Percentiles rank a stretch among this genome's conserved stretches.
Evolutionary conservation across 169 alveolate genomes (phyloP).

Genomic region (Cryptosporidium viatorum): DNA sequence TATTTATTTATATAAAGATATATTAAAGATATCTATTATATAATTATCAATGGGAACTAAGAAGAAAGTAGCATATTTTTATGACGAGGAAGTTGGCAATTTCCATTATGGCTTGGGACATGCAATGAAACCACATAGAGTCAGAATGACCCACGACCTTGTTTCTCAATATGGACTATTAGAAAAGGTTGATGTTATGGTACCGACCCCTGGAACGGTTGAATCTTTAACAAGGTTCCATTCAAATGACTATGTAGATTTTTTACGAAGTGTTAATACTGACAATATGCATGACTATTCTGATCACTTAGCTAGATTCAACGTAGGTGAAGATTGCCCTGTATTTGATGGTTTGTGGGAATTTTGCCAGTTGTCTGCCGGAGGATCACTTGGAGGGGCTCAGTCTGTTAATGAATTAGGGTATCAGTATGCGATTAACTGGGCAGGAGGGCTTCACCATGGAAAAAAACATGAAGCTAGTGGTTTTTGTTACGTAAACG

Average conservation of each 20-base stretch:
- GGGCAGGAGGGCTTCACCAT: slow-evolving; percentile 94
- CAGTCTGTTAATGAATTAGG: slow-evolving; percentile 82
- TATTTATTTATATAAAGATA: neutral
- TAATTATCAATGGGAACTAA: slow-evolving; percentile 49
- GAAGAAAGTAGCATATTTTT: slow-evolving; percentile 82
- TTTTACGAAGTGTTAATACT: slow-evolving; percentile 86
- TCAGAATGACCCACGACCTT: slow-evolving; percentile 87
- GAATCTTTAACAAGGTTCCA: slow-evolving; percentile 82
- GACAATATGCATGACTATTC: slow-evolving; percentile 85
- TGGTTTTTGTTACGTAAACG: slow-evolving; percentile 92
- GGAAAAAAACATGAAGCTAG: slow-evolving; percentile 91
- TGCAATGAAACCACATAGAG: slow-evolving; percentile 92
- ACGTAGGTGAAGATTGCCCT: slow-evolving; percentile 94
- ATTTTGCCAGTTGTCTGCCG: slow-evolving; percentile 85
- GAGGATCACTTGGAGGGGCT: slow-evolving; percentile 89
- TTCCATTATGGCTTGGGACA: slow-evolving; percentile 85
- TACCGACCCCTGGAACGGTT: slow-evolving; percentile 73
- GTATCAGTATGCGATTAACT: slow-evolving; percentile 87
- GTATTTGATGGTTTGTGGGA: slow-evolving; percentile 91
- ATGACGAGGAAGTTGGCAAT: slow-evolving; percentile 86
- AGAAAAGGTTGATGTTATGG: slow-evolving; percentile 73
- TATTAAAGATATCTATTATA: neutral
- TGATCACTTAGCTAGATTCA: slow-evolving; percentile 86
- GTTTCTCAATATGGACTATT: slow-evolving; percentile 83
- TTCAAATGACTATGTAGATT: slow-evolving; percentile 89